These are phyloP conservation scores for Mucor mucedo DNA, from an alignment of 371 early-diverging fungal species.

Conservation along the genomic window DNA sequence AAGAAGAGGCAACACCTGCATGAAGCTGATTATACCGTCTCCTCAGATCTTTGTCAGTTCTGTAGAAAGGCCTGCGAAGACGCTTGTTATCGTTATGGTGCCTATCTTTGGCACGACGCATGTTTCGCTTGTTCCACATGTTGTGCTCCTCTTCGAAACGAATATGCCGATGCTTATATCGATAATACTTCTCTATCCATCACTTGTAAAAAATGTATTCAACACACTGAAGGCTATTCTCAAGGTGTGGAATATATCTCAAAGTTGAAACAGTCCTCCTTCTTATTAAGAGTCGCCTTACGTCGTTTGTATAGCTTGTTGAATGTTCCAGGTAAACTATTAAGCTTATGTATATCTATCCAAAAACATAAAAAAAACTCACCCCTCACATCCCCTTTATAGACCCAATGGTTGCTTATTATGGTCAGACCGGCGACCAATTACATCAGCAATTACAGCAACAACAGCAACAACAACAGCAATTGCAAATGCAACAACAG, in stretches of 20 bases:
- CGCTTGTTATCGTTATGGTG: conserved; percentile 73
- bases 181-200: conserved; percentile 38
- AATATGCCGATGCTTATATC: conserved; percentile 59
- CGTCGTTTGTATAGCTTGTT: conserved; percentile 82
- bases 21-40: conserved; percentile 29
- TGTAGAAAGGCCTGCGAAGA: conserved; percentile 84
- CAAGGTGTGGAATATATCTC: conserved; percentile 77
- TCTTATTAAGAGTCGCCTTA: conserved; percentile 83
- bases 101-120: conserved; percentile 77
- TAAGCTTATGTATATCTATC: background rate
- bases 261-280: conserved; percentile 91
- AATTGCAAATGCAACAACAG: conserved; percentile 9
- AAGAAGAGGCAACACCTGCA: conserved; percentile 30
- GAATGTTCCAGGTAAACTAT: conserved; percentile 59
- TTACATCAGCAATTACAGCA: background rate
- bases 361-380: too few species aligned
- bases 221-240: conserved; percentile 23
- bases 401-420: conserved; percentile 30
- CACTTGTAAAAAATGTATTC: conserved; percentile 54
- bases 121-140: conserved; percentile 83
- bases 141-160: conserved; percentile 54
- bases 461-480: conserved; percentile 4
- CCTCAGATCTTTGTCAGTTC: conserved; percentile 77
- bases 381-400: background rate
- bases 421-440: conserved; percentile 17